Conservation (phyloP, 1,284 basidiomycete genomes). For the Pterulicium gracile region DNA sequence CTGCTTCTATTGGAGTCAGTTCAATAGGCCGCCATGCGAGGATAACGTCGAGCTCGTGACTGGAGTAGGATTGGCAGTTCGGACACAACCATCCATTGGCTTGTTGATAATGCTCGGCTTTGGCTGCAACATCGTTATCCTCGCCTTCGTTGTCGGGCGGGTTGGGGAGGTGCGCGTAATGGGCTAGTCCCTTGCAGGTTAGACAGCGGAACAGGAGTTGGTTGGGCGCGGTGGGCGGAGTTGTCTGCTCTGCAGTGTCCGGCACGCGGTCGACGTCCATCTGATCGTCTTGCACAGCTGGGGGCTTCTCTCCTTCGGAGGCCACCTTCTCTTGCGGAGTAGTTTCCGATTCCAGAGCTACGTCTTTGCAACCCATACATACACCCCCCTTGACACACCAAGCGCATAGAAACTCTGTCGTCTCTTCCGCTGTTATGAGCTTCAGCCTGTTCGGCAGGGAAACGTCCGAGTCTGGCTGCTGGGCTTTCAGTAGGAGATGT, state of each 20-base stretch:
- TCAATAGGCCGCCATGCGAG: constrained; percentile 85
- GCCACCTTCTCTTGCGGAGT: constrained; percentile 13
- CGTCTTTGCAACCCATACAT: constrained; percentile 70
- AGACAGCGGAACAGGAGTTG: constrained; percentile 71
- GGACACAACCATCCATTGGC: constrained; percentile 64
- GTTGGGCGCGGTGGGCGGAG: constrained; percentile 11
- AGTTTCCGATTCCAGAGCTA: constrained; percentile 36
- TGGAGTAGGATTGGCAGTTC: constrained; percentile 70
- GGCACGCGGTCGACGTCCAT: constrained; percentile 13
- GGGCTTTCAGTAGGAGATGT: constrained; percentile 24
- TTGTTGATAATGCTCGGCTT: constrained; percentile 56
- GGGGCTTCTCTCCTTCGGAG: constrained; percentile 1
- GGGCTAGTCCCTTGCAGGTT: constrained; percentile 69
- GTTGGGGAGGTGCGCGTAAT: constrained; percentile 65
- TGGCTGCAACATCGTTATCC: constrained; percentile 28
- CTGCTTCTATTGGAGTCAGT: constrained; percentile 42
- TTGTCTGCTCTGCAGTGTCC: constrained; percentile 14
- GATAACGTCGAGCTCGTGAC: constrained; percentile 63
- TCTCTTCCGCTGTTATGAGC: constrained; percentile 44
- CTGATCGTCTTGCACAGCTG: neutral
- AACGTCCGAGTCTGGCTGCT: constrained; percentile 16
- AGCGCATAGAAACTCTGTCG: constrained; percentile 70
- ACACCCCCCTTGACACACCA: constrained; percentile 64
- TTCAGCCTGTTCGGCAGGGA: constrained; percentile 25
- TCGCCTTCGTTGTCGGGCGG: constrained; percentile 24